Percentiles rank a stretch among this genome's conserved stretches.
Evolutionary conservation across 352 stramenopile genomes (phyloP).

Genomic region (Globisporangium abappressorium): DNA sequence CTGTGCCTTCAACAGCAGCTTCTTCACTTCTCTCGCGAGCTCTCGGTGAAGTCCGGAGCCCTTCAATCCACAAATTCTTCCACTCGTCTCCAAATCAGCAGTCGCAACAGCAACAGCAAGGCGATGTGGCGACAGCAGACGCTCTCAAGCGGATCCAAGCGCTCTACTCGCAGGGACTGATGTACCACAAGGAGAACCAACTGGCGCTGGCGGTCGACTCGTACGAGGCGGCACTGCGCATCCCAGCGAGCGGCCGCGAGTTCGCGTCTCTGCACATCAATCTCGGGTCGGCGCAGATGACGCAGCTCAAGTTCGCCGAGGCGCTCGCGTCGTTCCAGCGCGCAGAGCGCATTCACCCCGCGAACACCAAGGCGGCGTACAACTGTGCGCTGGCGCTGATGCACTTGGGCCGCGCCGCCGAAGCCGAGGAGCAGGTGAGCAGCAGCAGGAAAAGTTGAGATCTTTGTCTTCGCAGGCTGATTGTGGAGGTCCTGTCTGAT

Average conservation of each 20-base stretch:
- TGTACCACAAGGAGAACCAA: slow-evolving; percentile 50
- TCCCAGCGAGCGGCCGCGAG: slow-evolving; percentile 28
- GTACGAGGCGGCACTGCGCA: slow-evolving; percentile 47
- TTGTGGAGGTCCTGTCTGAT: background rate
- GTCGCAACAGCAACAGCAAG: background rate
- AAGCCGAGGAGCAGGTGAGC: slow-evolving; percentile 33
- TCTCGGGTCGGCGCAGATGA: slow-evolving; percentile 52
- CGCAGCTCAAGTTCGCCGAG: slow-evolving; percentile 29
- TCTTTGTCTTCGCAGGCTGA: background rate
- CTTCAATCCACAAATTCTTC: background rate
- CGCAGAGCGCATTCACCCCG: slow-evolving; percentile 48
- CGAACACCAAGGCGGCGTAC: slow-evolving; percentile 58
- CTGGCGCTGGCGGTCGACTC: slow-evolving; percentile 40
- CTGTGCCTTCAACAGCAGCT: background rate
- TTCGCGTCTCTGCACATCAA: slow-evolving; percentile 74
- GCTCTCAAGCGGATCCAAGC: slow-evolving; percentile 36
- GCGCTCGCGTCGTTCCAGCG: slow-evolving; percentile 39
- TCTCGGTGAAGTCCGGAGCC: background rate
- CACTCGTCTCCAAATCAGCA: background rate
- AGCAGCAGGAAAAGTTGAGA: background rate
- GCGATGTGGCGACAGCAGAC: slow-evolving; percentile 3
- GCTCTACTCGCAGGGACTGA: slow-evolving; percentile 60
- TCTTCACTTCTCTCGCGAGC: background rate
- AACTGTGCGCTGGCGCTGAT: slow-evolving; percentile 53
- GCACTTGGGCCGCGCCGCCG: slow-evolving; percentile 23